Conservation (phyloP, 192 early-diverging fungal genomes). For the Coemansia sp. region DNA sequence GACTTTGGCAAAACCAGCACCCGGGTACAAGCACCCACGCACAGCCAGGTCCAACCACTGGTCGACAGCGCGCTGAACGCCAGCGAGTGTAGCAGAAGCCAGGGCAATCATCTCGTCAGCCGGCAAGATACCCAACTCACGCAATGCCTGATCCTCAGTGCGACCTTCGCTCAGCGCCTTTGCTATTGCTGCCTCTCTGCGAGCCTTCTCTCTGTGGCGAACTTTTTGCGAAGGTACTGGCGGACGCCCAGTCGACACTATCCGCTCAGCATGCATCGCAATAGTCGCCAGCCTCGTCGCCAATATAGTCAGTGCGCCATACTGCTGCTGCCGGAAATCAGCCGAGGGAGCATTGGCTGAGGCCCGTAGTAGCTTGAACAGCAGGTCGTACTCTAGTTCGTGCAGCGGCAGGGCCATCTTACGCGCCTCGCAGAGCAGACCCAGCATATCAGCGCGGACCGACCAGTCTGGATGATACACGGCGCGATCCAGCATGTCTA, state of each 20-base stretch:
- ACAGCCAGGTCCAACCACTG: conserved; percentile 51
- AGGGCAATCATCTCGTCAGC: conserved; percentile 42
- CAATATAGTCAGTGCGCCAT: conserved; percentile 62
- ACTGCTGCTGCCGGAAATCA: conserved; percentile 82
- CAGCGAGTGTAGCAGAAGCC: conserved; percentile 12
- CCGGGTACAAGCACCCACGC: conserved; percentile 53
- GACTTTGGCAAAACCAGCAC: conserved; percentile 53
- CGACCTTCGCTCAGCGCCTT: conserved; percentile 23
- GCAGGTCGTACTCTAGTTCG: conserved; percentile 62
- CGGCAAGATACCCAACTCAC: conserved; percentile 38
- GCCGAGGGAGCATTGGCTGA: conserved; percentile 75
- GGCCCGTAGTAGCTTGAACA: conserved; percentile 69
- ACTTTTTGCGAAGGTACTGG: conserved; percentile 52
- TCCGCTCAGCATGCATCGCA: conserved; percentile 44
- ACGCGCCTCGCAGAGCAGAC: conserved; percentile 79
- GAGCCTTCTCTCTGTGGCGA: conserved; percentile 43
- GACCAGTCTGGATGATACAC: conserved; percentile 73
- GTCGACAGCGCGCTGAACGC: conserved; percentile 23
- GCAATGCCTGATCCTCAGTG: conserved; percentile 38
- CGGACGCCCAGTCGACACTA: conserved; percentile 30
- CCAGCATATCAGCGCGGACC: conserved; percentile 77
- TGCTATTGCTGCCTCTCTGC: conserved; percentile 28
- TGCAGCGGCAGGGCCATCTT: conserved; percentile 67
- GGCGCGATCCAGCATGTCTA: conserved; percentile 60
- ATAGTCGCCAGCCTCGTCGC: conserved; percentile 60